Evolutionary conservation across 768 basidiomycete species (phyloP), one percentile per base, ranked within the genome.

Genomic region (Trametes cingulata): DNA sequence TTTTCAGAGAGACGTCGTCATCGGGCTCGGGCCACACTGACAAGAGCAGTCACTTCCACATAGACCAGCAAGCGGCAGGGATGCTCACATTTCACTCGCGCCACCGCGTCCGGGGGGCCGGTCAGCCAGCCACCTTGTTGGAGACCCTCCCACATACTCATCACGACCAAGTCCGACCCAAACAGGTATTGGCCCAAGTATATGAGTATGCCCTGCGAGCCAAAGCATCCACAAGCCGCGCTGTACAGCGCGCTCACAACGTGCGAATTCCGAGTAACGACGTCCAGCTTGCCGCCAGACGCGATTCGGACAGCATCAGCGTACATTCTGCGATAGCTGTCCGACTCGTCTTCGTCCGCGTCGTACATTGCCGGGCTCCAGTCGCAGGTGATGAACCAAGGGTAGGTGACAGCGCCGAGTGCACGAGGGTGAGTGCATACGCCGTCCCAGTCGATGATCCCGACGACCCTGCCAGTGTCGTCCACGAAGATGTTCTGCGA

Each of bases 401-500:
- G 55, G 47, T 49, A 56, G 14, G 45, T 17, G 10, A 58, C 27
- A 6, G 49, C 57, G 20, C 37, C 47, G 22, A 50, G 14, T 14
- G 42, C 42, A 22, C 29, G 24, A 13, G 43, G 51, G 22, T 17
- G n/a, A 20, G 33, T 35, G 29, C 13, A 9, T 8, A 59, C 29
- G 1, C 50, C 58, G 45, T 52, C 50, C 58, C 43, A 59, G 51
- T 59, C 50, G 45, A 58, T 59, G n/a, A 59, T 7, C 19, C 27
- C 51, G 15, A 27, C 35, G 36, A 52, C 49, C 20, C 25, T 22
- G 24, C 57, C 57, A 2, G 49, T 33, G 40, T 42, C 57, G 41
- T 58, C 57, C 20, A 58, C 49, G 49, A 58, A 27, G 41, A 59
- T 40, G 42, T 59, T 59, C 22, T 59, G 58, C 20, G 25, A 27